Base-by-base conservation (phyloP, 2,329 filamentous ascomycete genomes). In the Colletotrichum godetiae region DNA sequence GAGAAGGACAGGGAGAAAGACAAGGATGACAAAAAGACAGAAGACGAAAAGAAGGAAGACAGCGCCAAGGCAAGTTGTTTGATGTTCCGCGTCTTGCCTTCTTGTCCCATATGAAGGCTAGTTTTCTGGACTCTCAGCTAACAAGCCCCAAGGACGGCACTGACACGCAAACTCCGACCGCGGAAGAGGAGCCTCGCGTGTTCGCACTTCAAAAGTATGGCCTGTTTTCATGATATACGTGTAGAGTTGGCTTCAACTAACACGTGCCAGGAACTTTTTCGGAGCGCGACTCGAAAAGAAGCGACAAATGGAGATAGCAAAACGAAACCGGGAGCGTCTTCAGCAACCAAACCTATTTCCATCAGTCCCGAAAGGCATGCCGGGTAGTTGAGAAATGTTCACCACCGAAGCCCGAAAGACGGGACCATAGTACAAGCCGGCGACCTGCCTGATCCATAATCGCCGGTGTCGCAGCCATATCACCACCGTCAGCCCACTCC, bases 281-380 rank as follows among this genome's bases (percentile, higher is more conserved):
- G 93, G 96, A 77, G 94, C 95, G 85, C 91, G 97, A 19, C 81
- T 98, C 63, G 91, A 95, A 80, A 93, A 93, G 80, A 92, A 95
- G 79, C 89, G 92, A 56, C 93, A 94, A 81, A 89, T 90, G n/a
- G 94, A 97, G 79, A 87, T 92, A 67, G 93, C 95, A 12, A 97
- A 92, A 82, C 88, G 93, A 65, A 97, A 96, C 79, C 91, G 92
- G 56, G 94, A 98, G 81, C 90, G 95, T 57, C 82, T 97, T 73
- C 92, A 90, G 75, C 93, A 95, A 79, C 94, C 95, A 1, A 90
- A 88, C 31, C 90, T 93, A 72, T 98, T 98, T 79, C 97, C 97
- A 1, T 93, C 94, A 55, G 95, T 97, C 1, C 96, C 96, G 2
- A 93, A 90, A 64, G 89, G 89, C 53, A 78, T 85, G 8, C 88